Evolutionary conservation across 2,329 filamentous ascomycete species (phyloP).

Genomic region (Colletotrichum lentis): DNA sequence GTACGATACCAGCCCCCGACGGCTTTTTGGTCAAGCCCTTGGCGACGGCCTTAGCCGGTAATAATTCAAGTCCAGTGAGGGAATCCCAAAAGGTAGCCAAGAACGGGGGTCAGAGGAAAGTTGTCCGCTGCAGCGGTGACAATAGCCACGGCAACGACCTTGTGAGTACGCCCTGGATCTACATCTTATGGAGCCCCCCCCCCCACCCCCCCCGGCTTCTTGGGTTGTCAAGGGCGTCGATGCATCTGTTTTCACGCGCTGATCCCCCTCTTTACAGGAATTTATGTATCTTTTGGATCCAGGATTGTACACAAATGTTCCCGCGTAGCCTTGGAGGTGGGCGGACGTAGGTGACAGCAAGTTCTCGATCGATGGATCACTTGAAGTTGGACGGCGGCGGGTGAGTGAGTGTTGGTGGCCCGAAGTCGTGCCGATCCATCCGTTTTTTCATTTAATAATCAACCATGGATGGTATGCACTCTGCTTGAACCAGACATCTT

Average conservation of each 20-base stretch:
- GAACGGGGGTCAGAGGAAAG: not conserved
- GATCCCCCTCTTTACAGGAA: too few relatives aligned
- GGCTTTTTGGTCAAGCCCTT: not conserved
- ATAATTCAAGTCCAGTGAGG: not conserved
- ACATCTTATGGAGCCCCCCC: too few relatives aligned
- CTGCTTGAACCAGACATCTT: not conserved
- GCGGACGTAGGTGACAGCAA: constrained; percentile 10
- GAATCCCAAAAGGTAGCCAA: not conserved
- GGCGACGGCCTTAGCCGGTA: constrained; percentile 2
- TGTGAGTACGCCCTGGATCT: too few relatives aligned
- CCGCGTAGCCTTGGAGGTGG: not conserved
- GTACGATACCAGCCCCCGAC: constrained; percentile 40
- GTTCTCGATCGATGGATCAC: not conserved
- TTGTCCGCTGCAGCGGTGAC: too few relatives aligned
- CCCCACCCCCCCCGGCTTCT: too few relatives aligned
- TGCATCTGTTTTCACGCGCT: not conserved
- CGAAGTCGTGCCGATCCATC: constrained; percentile 15
- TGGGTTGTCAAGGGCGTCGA: not conserved
- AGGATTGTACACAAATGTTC: too few relatives aligned
- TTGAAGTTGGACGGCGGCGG: not conserved
- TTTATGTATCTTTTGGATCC: too few relatives aligned
- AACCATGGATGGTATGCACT: not conserved
- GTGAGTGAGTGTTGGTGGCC: not conserved
- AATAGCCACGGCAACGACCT: too few relatives aligned
- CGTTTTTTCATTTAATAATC: constrained; percentile 2